Conservation (phyloP, 371 early-diverging fungal species). For the Chytridium lagenaria region DNA sequence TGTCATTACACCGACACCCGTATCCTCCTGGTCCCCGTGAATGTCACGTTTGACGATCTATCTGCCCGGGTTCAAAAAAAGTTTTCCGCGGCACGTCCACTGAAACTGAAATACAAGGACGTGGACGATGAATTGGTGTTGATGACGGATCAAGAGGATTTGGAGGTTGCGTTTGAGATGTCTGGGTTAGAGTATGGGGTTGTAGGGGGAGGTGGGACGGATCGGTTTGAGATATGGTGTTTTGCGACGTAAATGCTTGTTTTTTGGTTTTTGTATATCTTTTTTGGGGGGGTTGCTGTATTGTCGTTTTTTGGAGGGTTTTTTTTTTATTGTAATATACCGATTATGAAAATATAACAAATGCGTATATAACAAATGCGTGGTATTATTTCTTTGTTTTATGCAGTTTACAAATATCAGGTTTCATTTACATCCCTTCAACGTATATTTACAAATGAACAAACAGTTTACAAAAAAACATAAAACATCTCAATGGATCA, state of each 20-base stretch:
- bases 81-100: slow-evolving; percentile 28
- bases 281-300: not conserved
- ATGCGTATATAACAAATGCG: too few relatives aligned
- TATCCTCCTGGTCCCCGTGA: slow-evolving; percentile 68
- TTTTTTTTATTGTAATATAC: too few relatives aligned
- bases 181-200: slow-evolving; percentile 39
- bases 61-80: slow-evolving; percentile 67
- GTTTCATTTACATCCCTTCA: too few relatives aligned
- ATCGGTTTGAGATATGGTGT: slow-evolving; percentile 74
- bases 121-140: slow-evolving; percentile 85
- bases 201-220: slow-evolving; percentile 39
- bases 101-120: slow-evolving; percentile 84
- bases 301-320: not conserved
- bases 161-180: slow-evolving; percentile 72
- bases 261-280: slow-evolving; percentile 15
- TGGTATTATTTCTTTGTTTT: too few relatives aligned
- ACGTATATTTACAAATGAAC: too few relatives aligned
- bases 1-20: slow-evolving; percentile 74
- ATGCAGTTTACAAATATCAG: too few relatives aligned
- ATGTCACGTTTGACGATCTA: slow-evolving; percentile 63
- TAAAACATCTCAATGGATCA: too few relatives aligned
- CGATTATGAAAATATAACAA: too few relatives aligned
- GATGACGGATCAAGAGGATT: slow-evolving; percentile 92
- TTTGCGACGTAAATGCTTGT: slow-evolving; percentile 16
- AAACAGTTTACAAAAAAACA: too few relatives aligned